phyloP scores from a whole-genome alignment of 2,329 filamentous ascomycete genomes.

The Trichoderma breve region DNA sequence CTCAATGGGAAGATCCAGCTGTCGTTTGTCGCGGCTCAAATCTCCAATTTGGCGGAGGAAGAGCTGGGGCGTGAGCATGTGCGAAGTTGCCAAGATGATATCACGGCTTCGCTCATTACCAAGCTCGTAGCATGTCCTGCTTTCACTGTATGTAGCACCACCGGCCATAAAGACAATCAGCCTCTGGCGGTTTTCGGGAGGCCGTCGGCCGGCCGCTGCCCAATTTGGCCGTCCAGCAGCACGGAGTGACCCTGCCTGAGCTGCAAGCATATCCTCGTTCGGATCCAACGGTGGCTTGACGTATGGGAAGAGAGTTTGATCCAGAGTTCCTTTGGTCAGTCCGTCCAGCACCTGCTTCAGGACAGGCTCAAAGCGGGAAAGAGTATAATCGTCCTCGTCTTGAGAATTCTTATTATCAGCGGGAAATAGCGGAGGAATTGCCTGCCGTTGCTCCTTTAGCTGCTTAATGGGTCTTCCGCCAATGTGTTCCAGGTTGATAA shows the following conservation, averaged over 20 bases:
- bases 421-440: slow-evolving; percentile 67
- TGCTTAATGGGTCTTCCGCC: slow-evolving; percentile 67
- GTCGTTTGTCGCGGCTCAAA: slow-evolving; percentile 69
- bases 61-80: slow-evolving; percentile 84
- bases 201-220: slow-evolving; percentile 75
- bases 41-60: slow-evolving; percentile 83
- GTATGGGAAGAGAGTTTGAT: slow-evolving; percentile 67
- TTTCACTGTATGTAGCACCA: slow-evolving; percentile 90
- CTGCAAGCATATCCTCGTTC: slow-evolving; percentile 56
- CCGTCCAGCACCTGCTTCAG: slow-evolving; percentile 82
- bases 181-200: slow-evolving; percentile 79
- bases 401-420: slow-evolving; percentile 57
- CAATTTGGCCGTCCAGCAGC: slow-evolving; percentile 91
- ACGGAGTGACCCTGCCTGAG: slow-evolving; percentile 72
- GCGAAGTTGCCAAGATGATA: slow-evolving; percentile 82
- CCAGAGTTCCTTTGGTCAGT: slow-evolving; percentile 64
- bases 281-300: slow-evolving; percentile 67
- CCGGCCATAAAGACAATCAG: slow-evolving; percentile 94
- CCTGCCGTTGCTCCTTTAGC: slow-evolving; percentile 73
- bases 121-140: slow-evolving; percentile 84
- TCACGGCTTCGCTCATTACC: slow-evolving; percentile 71
- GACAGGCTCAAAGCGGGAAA: slow-evolving; percentile 83
- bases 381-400: slow-evolving; percentile 70
- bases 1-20: slow-evolving; percentile 78
- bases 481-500: slow-evolving; percentile 77